phyloP scores from a whole-genome alignment of 2,329 filamentous ascomycete species.

The Cordyceps farinosa region DNA sequence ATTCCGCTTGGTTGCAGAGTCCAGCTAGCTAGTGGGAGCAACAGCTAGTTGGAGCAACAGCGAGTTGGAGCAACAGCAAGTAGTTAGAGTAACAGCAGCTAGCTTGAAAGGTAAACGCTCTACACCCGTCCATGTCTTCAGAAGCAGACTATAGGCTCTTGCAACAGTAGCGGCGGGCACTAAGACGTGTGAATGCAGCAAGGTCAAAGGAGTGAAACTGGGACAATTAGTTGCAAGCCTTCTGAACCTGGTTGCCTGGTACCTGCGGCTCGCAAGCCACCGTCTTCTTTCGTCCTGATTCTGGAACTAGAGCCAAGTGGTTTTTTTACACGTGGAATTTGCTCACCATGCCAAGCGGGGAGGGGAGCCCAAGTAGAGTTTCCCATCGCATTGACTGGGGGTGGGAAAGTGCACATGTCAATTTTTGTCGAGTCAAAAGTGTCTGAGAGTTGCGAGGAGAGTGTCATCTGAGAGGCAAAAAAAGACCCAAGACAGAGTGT shows the following conservation, averaged over 20 bases:
- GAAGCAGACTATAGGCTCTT: not conserved
- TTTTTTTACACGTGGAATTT: too few relatives aligned
- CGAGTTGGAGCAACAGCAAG: too few relatives aligned
- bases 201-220: not conserved
- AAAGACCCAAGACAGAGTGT: not conserved
- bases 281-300: not conserved
- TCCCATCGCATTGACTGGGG: constrained; percentile 1
- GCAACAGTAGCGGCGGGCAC: not conserved
- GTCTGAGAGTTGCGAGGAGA: constrained; percentile 3
- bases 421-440: not conserved
- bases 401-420: constrained; percentile 10
- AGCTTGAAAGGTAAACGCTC: not conserved
- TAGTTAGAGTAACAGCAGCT: not conserved
- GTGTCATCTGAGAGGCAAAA: not conserved
- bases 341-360: not conserved
- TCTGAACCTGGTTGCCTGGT: not conserved
- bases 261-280: not conserved
- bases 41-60: too few relatives aligned
- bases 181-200: not conserved
- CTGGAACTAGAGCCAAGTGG: not conserved
- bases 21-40: too few relatives aligned
- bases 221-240: not conserved
- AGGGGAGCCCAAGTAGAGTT: not conserved
- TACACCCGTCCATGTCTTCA: not conserved
- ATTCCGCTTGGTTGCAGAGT: not conserved